Evolutionary conservation across 345 rosid genomes (phyloP), one percentile per base, ranked within the genome.

Genomic region (Citrus australasica): DNA sequence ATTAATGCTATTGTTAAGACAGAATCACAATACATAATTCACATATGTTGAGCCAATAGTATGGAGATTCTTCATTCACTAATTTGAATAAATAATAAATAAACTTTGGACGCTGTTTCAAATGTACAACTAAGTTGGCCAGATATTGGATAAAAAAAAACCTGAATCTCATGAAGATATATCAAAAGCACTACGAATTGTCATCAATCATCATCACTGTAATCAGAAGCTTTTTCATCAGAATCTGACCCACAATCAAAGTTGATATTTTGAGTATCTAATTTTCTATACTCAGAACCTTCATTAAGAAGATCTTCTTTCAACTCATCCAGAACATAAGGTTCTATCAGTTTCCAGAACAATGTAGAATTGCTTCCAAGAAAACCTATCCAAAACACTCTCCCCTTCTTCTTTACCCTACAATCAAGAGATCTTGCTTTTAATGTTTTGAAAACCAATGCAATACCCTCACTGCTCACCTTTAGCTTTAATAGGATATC

Each of bases 321-420:
- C 68, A 89, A 63, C 66, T 84, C 88, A 17, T 86, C 90, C 59
- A 90, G 80, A 37, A 96, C 82, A 55, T 88, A 76, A 9, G 95
- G 91, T 76, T 88, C 97, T 37, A 91, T 86, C 78, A 93, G 76
- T 74, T 94, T 87, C 97, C 93, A 88, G 70, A 92, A 91, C 86
- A 74, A 80, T 14, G 78, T 78, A 8, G 98, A 87, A 80, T 88
- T 84, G 71, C 71, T 81, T 79, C 94, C 95, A 2, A 87, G 83
- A 71, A 95, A 84, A n/a, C 99, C 97, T 7, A 95, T 81, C 97
- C 97, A 93, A 74, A 83, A 92, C 28, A 86, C 86, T 78, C 78
- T 84, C 76, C 98, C 93, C 78, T 88, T 96, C 83, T 86, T 89
- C 87, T 90, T 95, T 62, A 95, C 95, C 51, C 88, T 86, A 80